phyloP scores from a whole-genome alignment of 805 yeast species.

The Saccharomycopsis oosterbeekiorum region DNA sequence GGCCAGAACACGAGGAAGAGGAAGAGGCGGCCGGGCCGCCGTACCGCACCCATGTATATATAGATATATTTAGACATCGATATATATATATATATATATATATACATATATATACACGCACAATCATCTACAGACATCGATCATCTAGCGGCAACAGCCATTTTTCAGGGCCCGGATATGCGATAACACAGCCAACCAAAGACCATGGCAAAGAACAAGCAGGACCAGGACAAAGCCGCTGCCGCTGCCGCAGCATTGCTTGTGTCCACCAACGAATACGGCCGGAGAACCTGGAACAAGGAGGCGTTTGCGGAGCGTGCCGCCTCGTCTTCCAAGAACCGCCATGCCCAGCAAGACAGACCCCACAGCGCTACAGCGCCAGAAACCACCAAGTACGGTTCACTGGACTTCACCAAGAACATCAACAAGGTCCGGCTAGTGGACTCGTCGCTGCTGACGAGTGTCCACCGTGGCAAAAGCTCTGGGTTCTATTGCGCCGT shows the following conservation, averaged over 20 bases:
- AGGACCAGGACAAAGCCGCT: background rate
- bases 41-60: too few species aligned
- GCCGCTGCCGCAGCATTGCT: background rate
- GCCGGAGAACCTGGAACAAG: slow-evolving; percentile 66
- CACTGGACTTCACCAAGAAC: slow-evolving; percentile 23
- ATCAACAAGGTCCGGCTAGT: slow-evolving; percentile 29
- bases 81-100: too few species aligned
- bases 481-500: slow-evolving; percentile 80
- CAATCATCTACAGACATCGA: too few species aligned
- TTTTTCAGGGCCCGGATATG: too few species aligned
- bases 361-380: background rate
- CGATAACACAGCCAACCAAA: too few species aligned
- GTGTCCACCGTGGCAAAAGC: slow-evolving; percentile 39
- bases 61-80: too few species aligned
- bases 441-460: slow-evolving; percentile 22
- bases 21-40: too few species aligned
- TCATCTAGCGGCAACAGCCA: too few species aligned
- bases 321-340: background rate
- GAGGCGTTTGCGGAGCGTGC: slow-evolving; percentile 49
- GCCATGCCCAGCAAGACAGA: too few species aligned
- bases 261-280: slow-evolving; percentile 26
- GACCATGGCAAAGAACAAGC: too few species aligned
- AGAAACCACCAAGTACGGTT: slow-evolving; percentile 22
- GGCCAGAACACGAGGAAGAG: too few species aligned
- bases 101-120: too few species aligned